Conservation (phyloP, 441 rosid genomes). For the Gossypium laxum region DNA sequence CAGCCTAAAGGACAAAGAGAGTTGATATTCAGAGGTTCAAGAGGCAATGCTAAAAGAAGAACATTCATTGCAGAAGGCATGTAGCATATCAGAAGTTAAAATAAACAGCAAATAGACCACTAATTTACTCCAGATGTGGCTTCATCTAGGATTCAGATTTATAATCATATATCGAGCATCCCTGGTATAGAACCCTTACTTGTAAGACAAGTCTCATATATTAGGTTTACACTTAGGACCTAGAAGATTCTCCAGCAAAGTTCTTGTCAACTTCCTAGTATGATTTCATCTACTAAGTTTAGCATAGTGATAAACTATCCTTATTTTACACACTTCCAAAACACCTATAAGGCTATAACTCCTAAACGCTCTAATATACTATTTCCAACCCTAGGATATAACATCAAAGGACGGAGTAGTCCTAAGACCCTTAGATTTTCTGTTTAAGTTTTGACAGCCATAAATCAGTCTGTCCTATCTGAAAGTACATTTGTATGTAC, state of each 20-base stretch:
- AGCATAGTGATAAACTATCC: not conserved
- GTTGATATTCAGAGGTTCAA: constrained; percentile 8
- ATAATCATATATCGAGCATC: not conserved
- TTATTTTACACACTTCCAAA: not conserved
- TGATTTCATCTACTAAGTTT: not conserved
- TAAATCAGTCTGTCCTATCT: not conserved
- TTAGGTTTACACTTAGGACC: not conserved
- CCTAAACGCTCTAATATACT: not conserved
- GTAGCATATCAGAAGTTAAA: constrained; percentile 6
- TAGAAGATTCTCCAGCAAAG: constrained; percentile 2
- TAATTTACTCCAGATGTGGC: not conserved
- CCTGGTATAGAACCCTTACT: not conserved
- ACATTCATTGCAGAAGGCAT: constrained; percentile 7
- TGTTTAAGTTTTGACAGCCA: not conserved
- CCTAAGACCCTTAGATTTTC: not conserved
- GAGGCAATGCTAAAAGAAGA: not conserved
- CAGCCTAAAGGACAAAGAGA: constrained; percentile 51
- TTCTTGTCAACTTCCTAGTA: not conserved
- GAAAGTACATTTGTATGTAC: not conserved
- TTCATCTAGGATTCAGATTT: not conserved
- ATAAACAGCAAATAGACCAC: not conserved
- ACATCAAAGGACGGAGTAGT: not conserved
- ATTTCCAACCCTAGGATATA: not conserved
- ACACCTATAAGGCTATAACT: not conserved
- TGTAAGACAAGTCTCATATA: not conserved